phyloP scores from a whole-genome alignment of 1,139 yeast species.

The Zygoascus meyerae region DNA sequence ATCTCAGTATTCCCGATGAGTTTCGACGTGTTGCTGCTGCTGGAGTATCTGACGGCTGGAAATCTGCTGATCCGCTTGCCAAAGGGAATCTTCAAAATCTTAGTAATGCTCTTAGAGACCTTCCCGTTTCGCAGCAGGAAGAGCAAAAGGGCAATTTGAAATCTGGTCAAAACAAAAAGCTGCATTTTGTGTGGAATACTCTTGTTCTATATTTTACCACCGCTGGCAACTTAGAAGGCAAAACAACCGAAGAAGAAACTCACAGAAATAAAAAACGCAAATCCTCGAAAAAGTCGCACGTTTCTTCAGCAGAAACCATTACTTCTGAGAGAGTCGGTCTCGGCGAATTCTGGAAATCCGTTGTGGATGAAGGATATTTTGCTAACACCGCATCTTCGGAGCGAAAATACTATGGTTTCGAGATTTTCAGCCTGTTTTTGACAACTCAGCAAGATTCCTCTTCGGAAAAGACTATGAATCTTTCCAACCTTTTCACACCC shows the following conservation, averaged over 20 bases:
- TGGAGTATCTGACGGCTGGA: conserved; percentile 48
- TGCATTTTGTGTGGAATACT: conserved; percentile 83
- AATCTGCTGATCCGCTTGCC: conserved; percentile 63
- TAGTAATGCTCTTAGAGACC: conserved; percentile 62
- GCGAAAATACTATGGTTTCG: conserved; percentile 82
- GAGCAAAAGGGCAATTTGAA: conserved; percentile 31
- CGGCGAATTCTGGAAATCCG: conserved; percentile 72
- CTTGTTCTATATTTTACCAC: conserved; percentile 43
- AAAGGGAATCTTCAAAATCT: conserved; percentile 58
- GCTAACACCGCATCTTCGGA: conserved; percentile 74
- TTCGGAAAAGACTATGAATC: conserved; percentile 14
- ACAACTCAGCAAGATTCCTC: conserved; percentile 31
- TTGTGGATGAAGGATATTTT: conserved; percentile 76
- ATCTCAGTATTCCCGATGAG: conserved; percentile 44
- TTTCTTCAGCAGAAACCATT: conserved; percentile 18
- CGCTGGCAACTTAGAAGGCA: conserved; percentile 20
- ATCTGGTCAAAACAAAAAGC: conserved; percentile 19
- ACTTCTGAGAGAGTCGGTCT: conserved; percentile 30
- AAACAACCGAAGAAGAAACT: conserved; percentile 11
- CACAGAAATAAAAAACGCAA: conserved; percentile 19
- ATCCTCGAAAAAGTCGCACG: conserved; percentile 29
- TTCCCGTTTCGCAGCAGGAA: conserved; percentile 36
- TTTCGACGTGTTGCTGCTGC: conserved; percentile 31
- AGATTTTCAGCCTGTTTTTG: conserved; percentile 54
- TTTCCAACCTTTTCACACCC: conserved; percentile 51